Evolutionary conservation across 805 yeast species (phyloP), one percentile per base, ranked within the genome.

Genomic region (Starmerella etchellsii): DNA sequence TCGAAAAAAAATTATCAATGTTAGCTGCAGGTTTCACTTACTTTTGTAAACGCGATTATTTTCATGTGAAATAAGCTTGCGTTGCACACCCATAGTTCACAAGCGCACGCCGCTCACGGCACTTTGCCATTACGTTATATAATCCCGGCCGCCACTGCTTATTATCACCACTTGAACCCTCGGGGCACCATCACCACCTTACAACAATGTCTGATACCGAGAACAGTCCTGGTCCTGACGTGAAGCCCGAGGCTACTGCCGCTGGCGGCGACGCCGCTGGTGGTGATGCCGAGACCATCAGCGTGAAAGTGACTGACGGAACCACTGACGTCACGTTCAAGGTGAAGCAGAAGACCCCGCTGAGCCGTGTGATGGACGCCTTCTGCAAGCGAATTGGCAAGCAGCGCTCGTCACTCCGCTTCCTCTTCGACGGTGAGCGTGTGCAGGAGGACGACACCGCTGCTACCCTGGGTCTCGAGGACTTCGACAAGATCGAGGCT

Each of bases 351-450:
- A 71, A 87, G 31, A 91, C 98, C 4, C 94, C 88, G 36, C 72
- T 91, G 69, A 81, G 75, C 62, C 81, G 95, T 66, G 76, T 91
- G 55, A 88, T 91, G 85, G 97, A 88, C 57, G 95, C 96, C 11
- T 91, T 88, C 62, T 93, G 97, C 61, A 87, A 87, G 66, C 81
- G 98, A 69, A 95, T 88, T 58, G 97, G 97, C 33, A 88, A 88
- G 61, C 76, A 80, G 49, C 65, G 80, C 57, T 75, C 73, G 52
- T 74, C 88, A 38, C 67, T 91, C 60, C 76, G 97, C 62, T 91
- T 91, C 61, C 68, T 91, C 56, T 78, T 78, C 58, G 99, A 91
- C 51, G 99, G 99, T 49, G 81, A 84, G 52, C 76, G 97, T 58
- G 77, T 91, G 45, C 70, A 73, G 49, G 81, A 87, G 9, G 87